Base-by-base conservation (phyloP, 2,329 filamentous ascomycete species). In the Xylogone sp. region DNA sequence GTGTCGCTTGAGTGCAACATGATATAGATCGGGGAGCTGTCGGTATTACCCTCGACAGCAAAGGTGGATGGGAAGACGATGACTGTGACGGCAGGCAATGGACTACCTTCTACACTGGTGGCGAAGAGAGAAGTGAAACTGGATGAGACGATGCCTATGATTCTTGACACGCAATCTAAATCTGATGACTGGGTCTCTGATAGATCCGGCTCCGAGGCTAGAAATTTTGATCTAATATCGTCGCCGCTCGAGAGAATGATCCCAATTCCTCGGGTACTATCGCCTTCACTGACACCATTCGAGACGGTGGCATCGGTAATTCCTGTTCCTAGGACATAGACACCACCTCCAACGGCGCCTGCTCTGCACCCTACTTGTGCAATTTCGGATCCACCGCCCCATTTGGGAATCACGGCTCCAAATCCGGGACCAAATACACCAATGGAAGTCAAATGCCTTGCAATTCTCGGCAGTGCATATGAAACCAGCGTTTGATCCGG, bases 281-380 rank as follows among this genome's bases (percentile, higher is more conserved):
- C 53, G 16, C 61, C 56, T 8, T 65, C 60, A 55, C 29, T n/a
- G 47, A 55, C 27, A 48, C 54, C n/a, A 29, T 50, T 39, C 10
- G 45, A 49, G 34, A 55, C 55, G 50, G 62, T 56, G 47, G 68
- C 60, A 16, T 65, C 59, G 43, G 78, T 68, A 49, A 94, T 73
- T 9, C 84, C 84, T 46, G 86, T 86, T 43, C 84, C 87, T 16
- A 97, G 81, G 67, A 96, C 89, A 70, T 97, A 97, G 3, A 95
- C 82, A 10, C 86, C 90, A 45, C 94, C 94, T 31, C 93, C 93
- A 6, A 99, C 94, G 19, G 93, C 93, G 55, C 86, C 85, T 39
- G 93, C 90, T 59, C 93, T 87, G 67, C 94, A 97, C 3, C 86
- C 89, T 21, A 96, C 91, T 73, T 99, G 93, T 24, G 88, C 84